Evolutionary conservation across 192 early-diverging fungal species (phyloP).

Genomic region (Linnemannia zychae): DNA sequence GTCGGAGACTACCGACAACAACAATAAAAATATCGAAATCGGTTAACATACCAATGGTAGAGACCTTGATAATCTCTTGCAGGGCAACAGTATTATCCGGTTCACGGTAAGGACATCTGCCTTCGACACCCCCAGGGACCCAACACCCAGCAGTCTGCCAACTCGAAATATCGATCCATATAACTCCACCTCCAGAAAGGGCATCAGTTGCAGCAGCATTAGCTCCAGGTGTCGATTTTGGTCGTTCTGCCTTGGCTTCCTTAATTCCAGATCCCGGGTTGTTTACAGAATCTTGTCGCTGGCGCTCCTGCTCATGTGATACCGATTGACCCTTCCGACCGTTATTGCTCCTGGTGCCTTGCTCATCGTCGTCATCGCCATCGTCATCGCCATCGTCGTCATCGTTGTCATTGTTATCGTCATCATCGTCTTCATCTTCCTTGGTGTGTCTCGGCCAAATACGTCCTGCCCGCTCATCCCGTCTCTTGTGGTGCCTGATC

Average conservation of each 20-base stretch:
- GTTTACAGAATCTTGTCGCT: not conserved
- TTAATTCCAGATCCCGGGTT: not conserved
- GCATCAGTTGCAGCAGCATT: not conserved
- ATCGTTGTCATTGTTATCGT: not conserved
- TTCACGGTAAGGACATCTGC: slow-evolving; percentile 36
- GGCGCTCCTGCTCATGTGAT: not conserved
- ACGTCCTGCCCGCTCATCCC: not conserved
- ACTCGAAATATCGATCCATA: slow-evolving; percentile 57
- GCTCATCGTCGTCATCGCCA: slow-evolving; percentile 1
- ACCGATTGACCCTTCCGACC: not conserved
- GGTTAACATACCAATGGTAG: slow-evolving; percentile 40
- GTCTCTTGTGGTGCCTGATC: not conserved
- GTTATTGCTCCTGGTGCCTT: not conserved
- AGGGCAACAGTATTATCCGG: slow-evolving; percentile 51
- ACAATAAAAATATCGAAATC: not conserved
- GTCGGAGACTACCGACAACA: no score
- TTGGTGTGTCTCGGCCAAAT: not conserved
- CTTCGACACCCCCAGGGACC: slow-evolving; percentile 43
- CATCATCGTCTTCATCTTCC: not conserved
- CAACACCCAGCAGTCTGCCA: slow-evolving; percentile 57
- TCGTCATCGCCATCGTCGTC: slow-evolving; percentile 15
- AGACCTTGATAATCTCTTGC: slow-evolving; percentile 51
- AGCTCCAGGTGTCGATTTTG: not conserved
- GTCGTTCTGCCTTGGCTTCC: not conserved
- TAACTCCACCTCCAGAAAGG: slow-evolving; percentile 13